Conservation (phyloP, 371 early-diverging fungal species). For the Gilbertella persicaria region DNA sequence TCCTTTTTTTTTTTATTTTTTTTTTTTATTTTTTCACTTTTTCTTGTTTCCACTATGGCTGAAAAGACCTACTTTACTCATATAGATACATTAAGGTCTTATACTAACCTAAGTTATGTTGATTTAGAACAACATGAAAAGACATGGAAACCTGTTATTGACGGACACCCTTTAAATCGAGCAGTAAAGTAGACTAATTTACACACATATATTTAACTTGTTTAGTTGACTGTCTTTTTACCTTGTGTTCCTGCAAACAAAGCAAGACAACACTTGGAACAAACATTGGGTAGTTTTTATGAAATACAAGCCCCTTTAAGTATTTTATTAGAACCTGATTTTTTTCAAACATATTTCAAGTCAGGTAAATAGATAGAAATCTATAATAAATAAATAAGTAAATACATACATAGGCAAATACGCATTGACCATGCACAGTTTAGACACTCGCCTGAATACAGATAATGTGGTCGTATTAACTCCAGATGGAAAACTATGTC, state of each 20-base stretch:
- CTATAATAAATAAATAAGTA: too few relatives aligned
- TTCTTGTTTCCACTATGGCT: slow-evolving; percentile 20
- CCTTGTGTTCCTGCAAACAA: slow-evolving; percentile 32
- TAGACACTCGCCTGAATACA: slow-evolving; percentile 51
- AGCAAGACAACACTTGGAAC: slow-evolving; percentile 18
- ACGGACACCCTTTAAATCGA: slow-evolving; percentile 57
- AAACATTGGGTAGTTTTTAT: slow-evolving; percentile 32
- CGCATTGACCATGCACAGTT: slow-evolving; percentile 35
- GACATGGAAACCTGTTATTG: slow-evolving; percentile 36
- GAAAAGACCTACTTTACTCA: slow-evolving; percentile 27
- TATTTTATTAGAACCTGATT: slow-evolving; percentile 32
- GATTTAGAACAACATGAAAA: slow-evolving; percentile 27
- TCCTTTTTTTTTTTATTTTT: not conserved
- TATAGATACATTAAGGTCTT: slow-evolving; percentile 14
- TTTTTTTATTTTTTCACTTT: not conserved
- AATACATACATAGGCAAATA: too few relatives aligned
- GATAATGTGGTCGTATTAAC: slow-evolving; percentile 56
- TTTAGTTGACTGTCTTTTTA: slow-evolving; percentile 25
- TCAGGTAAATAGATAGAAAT: slow-evolving; percentile 22
- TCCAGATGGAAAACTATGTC: slow-evolving; percentile 47
- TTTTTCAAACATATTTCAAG: slow-evolving; percentile 30
- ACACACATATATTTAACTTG: not conserved
- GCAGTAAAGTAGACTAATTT: slow-evolving; percentile 41
- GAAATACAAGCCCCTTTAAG: slow-evolving; percentile 34
- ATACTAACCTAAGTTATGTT: slow-evolving; percentile 26